A percentile compares a stretch with the other conserved stretches of the same genome.
These are phyloP conservation scores for Platismatia glauca DNA, from an alignment of 495 filamentous ascomycete genomes.

Conservation along the genomic window DNA sequence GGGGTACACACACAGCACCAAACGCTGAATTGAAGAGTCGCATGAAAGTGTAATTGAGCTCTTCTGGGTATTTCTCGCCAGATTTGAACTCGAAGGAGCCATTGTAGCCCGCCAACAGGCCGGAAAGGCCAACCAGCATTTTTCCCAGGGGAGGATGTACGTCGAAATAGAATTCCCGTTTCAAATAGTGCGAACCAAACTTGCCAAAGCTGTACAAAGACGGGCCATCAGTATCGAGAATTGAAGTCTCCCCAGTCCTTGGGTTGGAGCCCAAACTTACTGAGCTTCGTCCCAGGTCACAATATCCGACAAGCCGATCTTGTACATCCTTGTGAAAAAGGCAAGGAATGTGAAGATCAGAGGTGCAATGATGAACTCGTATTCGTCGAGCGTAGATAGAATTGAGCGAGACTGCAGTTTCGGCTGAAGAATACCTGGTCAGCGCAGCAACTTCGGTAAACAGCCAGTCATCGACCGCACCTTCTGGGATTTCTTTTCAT, in stretches of 20 bases:
- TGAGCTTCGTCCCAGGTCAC: conserved; percentile 99
- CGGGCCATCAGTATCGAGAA: conserved; percentile 24
- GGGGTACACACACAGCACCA: conserved; percentile 81
- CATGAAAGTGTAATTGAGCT: conserved; percentile 98
- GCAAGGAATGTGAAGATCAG: conserved; percentile 78
- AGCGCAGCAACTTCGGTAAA: background rate
- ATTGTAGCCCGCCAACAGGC: conserved; percentile 94
- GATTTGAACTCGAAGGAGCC: conserved; percentile 99
- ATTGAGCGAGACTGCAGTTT: conserved; percentile 12
- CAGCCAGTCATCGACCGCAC: conserved; percentile 30
- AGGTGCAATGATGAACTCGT: conserved; percentile 82
- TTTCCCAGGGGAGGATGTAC: conserved; percentile 96
- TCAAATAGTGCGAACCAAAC: conserved; percentile 97
- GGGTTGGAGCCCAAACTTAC: conserved; percentile 44
- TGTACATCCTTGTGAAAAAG: conserved; percentile 91
- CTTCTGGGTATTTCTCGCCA: conserved; percentile 84
- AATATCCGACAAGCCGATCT: conserved; percentile 88
- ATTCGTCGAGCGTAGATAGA: conserved; percentile 53
- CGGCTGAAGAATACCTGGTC: conserved; percentile 6
- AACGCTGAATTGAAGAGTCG: conserved; percentile 94
- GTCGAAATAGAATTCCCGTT: conserved; percentile 99
- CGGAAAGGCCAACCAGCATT: conserved; percentile 94
- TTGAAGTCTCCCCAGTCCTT: background rate
- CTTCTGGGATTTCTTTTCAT: conserved; percentile 62
- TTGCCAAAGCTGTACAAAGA: conserved; percentile 76